phyloP scores from a whole-genome alignment of 495 filamentous ascomycete species.

The Aspergillus heteromorphus region DNA sequence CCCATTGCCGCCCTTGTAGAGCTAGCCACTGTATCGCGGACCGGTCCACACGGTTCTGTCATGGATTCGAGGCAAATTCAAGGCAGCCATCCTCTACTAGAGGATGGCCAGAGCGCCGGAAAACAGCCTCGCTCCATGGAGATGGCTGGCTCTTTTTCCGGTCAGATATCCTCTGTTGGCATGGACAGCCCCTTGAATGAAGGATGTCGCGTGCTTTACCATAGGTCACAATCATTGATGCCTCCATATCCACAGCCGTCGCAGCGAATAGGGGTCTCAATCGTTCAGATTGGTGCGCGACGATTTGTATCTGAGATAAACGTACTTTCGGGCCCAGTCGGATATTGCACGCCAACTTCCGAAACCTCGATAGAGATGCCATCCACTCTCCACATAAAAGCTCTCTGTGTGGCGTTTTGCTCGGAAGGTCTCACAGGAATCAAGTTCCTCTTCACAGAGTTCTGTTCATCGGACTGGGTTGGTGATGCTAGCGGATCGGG shows the following conservation, averaged over 20 bases:
- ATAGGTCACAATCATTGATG: background rate
- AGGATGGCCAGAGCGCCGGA: background rate
- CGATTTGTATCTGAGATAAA: conserved; percentile 10
- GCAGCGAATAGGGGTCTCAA: conserved; percentile 4
- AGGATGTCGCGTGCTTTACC: conserved; percentile 12
- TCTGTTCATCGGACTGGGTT: conserved; percentile 5
- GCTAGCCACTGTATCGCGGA: background rate
- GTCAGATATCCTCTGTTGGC: conserved; percentile 1
- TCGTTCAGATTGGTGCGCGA: conserved; percentile 4
- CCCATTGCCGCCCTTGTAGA: conserved; percentile 50
- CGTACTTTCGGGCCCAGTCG: background rate
- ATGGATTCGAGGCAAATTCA: background rate
- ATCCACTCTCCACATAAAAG: background rate
- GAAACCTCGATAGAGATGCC: conserved; percentile 9
- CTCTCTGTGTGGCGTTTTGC: conserved; percentile 10
- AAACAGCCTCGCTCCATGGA: background rate
- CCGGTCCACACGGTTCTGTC: background rate
- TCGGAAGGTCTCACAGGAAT: conserved; percentile 9
- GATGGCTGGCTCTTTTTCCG: conserved; percentile 3
- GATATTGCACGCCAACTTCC: conserved; percentile 2
- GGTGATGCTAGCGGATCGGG: conserved; percentile 3
- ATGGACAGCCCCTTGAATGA: conserved; percentile 1
- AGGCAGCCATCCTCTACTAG: background rate
- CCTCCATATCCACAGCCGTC: background rate
- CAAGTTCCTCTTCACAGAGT: conserved; percentile 9